Evolutionary conservation across 2,329 filamentous ascomycete species (phyloP), one percentile per base, ranked within the genome.

Genomic region (Chalaropsis thielavioides): DNA sequence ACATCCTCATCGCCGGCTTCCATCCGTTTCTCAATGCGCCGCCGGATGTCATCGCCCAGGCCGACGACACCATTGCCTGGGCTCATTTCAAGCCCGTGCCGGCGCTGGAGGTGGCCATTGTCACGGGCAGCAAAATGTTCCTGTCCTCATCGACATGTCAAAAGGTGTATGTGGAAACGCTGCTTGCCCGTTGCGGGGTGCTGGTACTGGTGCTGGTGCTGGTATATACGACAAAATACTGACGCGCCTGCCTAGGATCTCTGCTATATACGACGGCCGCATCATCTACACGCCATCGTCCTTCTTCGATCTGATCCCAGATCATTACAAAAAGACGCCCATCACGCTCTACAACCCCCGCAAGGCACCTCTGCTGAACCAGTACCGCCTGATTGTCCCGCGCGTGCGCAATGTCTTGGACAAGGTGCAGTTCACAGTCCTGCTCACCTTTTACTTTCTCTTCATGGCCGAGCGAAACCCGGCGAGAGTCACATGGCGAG

Each of bases 1-100:
- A 92, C 69, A 87, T 94, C 40, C 81, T 94, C 22, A 87, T 95
- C 15, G 88, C 89, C 17, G 88, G 88, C 15, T 94, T 95, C 70
- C 87, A 91, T 70, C 89, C 90, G 1, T 94, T 94, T 70, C 89
- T 94, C 74, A 89, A 89, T 69, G 89, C 89, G 0, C 90, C 90
- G 0, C 76, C 79, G 0, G 81, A 87, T 64, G 80, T 92, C 49
- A 46, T 66, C 17, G 76, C 79, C 17, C 80, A 87, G 69, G 83
- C 81, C 38, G 77, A 80, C 68, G 73, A 76, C 27, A 78, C 76
- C 46, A 75, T 75, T 15, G 75, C 77, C 1, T 81, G 78, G 76
- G 76, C 75, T 43, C 75, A 79, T 66, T 75, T 79, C 67, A 76
- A 83, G 68, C 88, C 86, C 63, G 75, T 92, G 65, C 90, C 89